These are phyloP conservation scores for Purshia tridentata DNA, from an alignment of 306 rosid species.

Conservation along the genomic window DNA sequence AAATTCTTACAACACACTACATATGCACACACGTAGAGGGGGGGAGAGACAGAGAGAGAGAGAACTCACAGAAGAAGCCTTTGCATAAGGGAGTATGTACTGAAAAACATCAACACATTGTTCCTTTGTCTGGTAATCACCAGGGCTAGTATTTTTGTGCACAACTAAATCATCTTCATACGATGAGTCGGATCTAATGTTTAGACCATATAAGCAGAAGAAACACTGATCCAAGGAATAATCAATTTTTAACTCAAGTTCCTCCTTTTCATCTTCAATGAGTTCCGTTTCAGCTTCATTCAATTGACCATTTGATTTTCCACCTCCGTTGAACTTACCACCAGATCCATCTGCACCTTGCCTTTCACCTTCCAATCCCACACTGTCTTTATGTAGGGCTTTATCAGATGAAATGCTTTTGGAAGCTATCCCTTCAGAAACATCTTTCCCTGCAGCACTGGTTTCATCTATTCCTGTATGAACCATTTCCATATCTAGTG, in stretches of 20 bases:
- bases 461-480: constrained; percentile 43
- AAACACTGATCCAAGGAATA: constrained; percentile 90
- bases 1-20: background rate
- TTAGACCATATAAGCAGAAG: constrained; percentile 90
- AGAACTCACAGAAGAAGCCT: constrained; percentile 88
- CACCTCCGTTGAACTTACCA: constrained; percentile 39
- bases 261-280: constrained; percentile 86
- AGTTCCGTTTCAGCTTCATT: constrained; percentile 56
- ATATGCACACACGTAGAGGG: background rate
- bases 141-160: constrained; percentile 93
- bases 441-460: constrained; percentile 41
- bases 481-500: constrained; percentile 43
- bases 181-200: constrained; percentile 83
- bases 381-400: constrained; percentile 40
- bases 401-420: constrained; percentile 39
- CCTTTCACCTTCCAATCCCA: constrained; percentile 46
- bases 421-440: constrained; percentile 41
- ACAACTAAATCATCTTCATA: constrained; percentile 84
- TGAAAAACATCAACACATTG: constrained; percentile 97
- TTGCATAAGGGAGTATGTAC: constrained; percentile 92
- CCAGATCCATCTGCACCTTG: constrained; percentile 45
- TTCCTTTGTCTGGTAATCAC: constrained; percentile 94
- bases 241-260: constrained; percentile 82
- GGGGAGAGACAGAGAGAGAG: constrained; percentile 19
- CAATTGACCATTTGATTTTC: constrained; percentile 45